Evolutionary conservation across 805 yeast genomes (phyloP).

Genomic region (Cyberlindnera misumaiensis): DNA sequence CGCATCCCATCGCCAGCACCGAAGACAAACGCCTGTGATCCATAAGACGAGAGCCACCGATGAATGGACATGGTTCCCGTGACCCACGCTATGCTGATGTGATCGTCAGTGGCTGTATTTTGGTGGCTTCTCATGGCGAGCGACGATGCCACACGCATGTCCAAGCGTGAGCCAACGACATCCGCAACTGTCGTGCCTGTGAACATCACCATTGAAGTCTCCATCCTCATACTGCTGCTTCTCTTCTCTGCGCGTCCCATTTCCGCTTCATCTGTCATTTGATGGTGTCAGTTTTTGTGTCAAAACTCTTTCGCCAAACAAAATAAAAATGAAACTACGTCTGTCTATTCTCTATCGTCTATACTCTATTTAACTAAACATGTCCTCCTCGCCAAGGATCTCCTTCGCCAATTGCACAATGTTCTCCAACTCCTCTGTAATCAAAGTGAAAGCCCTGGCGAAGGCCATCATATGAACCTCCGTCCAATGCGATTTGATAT

Average conservation of each 20-base stretch:
- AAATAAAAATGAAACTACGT: too few species aligned
- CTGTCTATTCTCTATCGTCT: too few species aligned
- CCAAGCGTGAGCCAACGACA: slow-evolving; percentile 1
- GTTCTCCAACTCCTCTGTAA: slow-evolving; percentile 36
- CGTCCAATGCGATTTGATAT: slow-evolving; percentile 34
- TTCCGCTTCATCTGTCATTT: too few species aligned
- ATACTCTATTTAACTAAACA: slow-evolving; percentile 1
- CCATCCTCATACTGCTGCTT: not conserved
- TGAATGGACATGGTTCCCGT: not conserved
- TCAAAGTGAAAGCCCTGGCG: slow-evolving; percentile 39
- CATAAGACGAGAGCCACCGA: not conserved
- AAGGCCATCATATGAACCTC: slow-evolving; percentile 44
- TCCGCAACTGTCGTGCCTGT: slow-evolving; percentile 4
- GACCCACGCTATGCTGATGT: too few species aligned
- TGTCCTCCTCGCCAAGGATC: slow-evolving; percentile 37
- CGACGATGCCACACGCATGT: not conserved
- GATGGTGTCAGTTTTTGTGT: not conserved
- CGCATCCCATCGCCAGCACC: not conserved
- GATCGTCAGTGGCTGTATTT: too few species aligned
- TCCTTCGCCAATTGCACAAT: slow-evolving; percentile 32
- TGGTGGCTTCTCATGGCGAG: too few species aligned
- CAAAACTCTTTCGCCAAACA: not conserved
- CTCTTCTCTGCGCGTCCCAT: not conserved
- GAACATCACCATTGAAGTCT: not conserved
- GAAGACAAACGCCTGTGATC: not conserved